Conservation (phyloP, 2,329 filamentous ascomycete species). For the Fusarium anguioides region DNA sequence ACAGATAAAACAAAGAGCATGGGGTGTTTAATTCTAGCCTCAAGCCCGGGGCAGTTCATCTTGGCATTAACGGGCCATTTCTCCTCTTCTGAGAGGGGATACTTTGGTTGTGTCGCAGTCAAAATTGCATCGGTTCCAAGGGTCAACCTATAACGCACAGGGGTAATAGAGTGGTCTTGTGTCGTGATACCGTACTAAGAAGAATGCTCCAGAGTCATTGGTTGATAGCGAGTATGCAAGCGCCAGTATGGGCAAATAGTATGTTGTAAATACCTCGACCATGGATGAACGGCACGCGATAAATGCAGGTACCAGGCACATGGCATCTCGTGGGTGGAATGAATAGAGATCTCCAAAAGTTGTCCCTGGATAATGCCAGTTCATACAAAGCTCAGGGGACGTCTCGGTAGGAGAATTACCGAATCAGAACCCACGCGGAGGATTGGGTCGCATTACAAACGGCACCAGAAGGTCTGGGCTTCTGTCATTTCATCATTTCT, state of each 20-base stretch:
- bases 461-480: constrained; percentile 37
- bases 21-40: constrained; percentile 3
- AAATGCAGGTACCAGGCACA: constrained; percentile 42
- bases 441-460: constrained; percentile 15
- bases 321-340: constrained; percentile 8
- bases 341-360: constrained; percentile 35
- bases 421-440: constrained; percentile 10
- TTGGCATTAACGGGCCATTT: constrained; percentile 28
- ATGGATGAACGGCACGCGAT: constrained; percentile 19
- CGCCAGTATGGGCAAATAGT: constrained; percentile 23
- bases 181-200: constrained; percentile 26
- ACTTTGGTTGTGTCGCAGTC: constrained; percentile 37
- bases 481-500: constrained; percentile 32
- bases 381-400: background rate
- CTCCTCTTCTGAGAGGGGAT: constrained; percentile 5
- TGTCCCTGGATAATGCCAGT: constrained; percentile 7
- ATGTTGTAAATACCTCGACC: constrained; percentile 37
- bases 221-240: constrained; percentile 23
- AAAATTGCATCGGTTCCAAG: constrained; percentile 47
- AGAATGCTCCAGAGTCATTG: constrained; percentile 13
- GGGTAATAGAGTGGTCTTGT: constrained; percentile 35
- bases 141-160: constrained; percentile 39
- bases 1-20: constrained; percentile 13
- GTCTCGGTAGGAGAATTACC: constrained; percentile 13
- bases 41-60: constrained; percentile 17